These are phyloP conservation scores for Pleurozium schreberi DNA, from an alignment of 225 moss, liverwort and hornwort species.

Conservation along the genomic window DNA sequence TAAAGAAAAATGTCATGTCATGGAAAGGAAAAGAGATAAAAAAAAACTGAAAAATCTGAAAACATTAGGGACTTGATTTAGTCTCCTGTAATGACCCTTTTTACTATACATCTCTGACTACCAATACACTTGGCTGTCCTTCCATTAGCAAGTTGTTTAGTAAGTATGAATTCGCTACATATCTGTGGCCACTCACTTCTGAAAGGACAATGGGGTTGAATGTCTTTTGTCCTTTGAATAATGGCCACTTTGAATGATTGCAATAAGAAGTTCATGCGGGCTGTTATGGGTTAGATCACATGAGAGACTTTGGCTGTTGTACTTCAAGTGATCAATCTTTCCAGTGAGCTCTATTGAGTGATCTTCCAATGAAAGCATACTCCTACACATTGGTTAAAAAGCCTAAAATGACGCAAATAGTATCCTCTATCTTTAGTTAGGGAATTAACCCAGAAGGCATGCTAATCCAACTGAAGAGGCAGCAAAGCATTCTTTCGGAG, in stretches of 20 bases:
- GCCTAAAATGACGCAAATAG: too few species aligned
- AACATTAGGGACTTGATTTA: not conserved
- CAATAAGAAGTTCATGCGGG: not conserved
- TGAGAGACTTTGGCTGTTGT: not conserved
- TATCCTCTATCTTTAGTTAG: not conserved
- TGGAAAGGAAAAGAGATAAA: not conserved
- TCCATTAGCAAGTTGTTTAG: not conserved
- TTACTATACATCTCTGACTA: not conserved
- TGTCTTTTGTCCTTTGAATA: not conserved
- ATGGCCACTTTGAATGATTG: not conserved
- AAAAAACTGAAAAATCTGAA: not conserved
- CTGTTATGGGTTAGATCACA: not conserved
- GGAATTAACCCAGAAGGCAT: not conserved
- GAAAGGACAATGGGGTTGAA: not conserved
- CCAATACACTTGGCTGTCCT: not conserved
- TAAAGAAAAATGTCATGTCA: not conserved
- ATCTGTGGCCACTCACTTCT: not conserved
- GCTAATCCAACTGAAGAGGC: not conserved
- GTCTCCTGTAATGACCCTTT: not conserved
- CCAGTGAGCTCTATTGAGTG: not conserved
- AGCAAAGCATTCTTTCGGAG: not conserved
- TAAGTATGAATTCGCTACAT: not conserved
- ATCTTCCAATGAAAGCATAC: not conserved
- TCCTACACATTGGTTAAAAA: not conserved
- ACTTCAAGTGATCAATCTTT: not conserved